Evolutionary conservation across 345 rosid species (phyloP), one percentile per base, ranked within the genome.

Genomic region (Clarkia xantiana): DNA sequence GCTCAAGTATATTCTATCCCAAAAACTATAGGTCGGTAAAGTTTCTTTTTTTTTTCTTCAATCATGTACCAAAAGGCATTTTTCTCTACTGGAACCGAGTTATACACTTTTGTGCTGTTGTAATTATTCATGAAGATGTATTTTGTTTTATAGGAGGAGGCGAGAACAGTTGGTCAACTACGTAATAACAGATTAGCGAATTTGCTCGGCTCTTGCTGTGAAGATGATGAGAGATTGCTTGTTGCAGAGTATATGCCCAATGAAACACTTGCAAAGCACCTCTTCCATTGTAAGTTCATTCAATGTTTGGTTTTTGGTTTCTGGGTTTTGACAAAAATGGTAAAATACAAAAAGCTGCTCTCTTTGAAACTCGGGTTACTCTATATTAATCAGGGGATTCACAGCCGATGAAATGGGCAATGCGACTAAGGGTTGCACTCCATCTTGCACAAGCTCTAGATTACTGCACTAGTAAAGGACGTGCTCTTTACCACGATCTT

Each of bases 331-430:
- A 48, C 0, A 48, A 29, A 29, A 29, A 29, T 48, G 39, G 16
- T n/a, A 47, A 48, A 14, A 12, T 29, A 8, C 6, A 48, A 10
- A n/a, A 11, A 25, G 40, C 3, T 10, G 0, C 52, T 18, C 14
- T 18, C 4, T 6, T 48, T 5, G 14, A 39, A 25, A 29, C 36
- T 29, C 36, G 36, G 36, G 5, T 1, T 29, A 29, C 36, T 29
- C 18, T 5, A n/a, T 48, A 13, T 49, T 29, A 10, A 11, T 50
- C 51, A 71, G 76, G 76, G 76, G 76, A 71, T 55, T 62, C 58
- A 47, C 76, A 71, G 54, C 76, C 73, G 4, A 71, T 71, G 76
- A 67, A 71, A 67, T 71, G 76, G 76, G 54, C 72, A 58, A 71
- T 71, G 73, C 64, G 76, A 44, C 44, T 71, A 51, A 57, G 76